phyloP scores from a whole-genome alignment of 2,329 filamentous ascomycete genomes.

The Cladosporium oxysporum region DNA sequence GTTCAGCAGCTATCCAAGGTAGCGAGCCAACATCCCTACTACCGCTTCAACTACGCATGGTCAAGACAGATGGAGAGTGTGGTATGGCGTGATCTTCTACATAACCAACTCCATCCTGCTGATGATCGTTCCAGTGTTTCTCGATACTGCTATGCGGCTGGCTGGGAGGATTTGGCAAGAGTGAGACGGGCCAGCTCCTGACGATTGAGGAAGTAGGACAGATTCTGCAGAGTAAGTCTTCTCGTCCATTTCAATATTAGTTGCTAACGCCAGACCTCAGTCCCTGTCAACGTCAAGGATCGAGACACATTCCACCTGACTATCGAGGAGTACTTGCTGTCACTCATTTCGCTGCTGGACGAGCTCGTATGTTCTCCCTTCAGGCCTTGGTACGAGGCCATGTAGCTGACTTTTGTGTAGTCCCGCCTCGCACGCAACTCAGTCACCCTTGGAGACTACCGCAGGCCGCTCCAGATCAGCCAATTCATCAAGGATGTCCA shows the following conservation, averaged over 20 bases:
- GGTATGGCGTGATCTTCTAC: too few species aligned
- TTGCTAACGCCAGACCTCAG: too few species aligned
- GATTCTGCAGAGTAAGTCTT: too few species aligned
- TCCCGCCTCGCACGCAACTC: slow-evolving; percentile 92
- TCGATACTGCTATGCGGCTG: slow-evolving; percentile 69
- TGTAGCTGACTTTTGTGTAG: too few species aligned
- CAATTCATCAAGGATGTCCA: slow-evolving; percentile 94
- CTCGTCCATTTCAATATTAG: too few species aligned
- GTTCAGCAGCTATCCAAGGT: too few species aligned
- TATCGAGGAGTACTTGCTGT: slow-evolving; percentile 94
- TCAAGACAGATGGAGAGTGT: too few species aligned
- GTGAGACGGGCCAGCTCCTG: slow-evolving; percentile 63
- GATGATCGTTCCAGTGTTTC: too few species aligned
- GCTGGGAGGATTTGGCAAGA: slow-evolving; percentile 72
- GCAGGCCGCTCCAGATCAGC: slow-evolving; percentile 82
- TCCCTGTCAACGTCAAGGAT: slow-evolving; percentile 90
- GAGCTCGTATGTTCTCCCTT: too few species aligned
- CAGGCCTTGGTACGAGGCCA: too few species aligned
- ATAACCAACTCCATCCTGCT: slow-evolving; percentile 64
- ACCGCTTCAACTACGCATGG: too few species aligned
- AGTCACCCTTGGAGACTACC: slow-evolving; percentile 87
- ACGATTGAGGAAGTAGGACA: slow-evolving; percentile 86
- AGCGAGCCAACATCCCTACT: too few species aligned
- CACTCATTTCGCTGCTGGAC: slow-evolving; percentile 82
- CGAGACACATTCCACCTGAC: slow-evolving; percentile 87